Conservation (phyloP, 305 asterid species). For the Rubia peregrina region DNA sequence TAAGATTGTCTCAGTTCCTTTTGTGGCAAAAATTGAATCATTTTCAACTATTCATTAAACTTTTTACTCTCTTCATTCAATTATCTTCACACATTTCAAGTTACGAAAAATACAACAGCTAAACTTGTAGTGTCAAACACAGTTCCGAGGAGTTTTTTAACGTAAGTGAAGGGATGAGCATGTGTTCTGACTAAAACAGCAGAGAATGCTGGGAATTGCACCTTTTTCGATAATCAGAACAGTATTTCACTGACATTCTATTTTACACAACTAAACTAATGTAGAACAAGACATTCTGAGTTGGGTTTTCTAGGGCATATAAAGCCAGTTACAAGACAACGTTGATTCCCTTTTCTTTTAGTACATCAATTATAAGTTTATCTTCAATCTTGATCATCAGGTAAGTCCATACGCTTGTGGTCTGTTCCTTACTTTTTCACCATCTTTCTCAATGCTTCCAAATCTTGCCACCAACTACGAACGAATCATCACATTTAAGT, state of each 20-base stretch:
- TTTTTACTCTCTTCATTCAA: too few species aligned
- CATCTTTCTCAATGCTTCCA: slow-evolving; percentile 71
- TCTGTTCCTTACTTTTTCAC: slow-evolving; percentile 41
- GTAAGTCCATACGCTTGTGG: slow-evolving; percentile 52
- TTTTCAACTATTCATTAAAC: not conserved
- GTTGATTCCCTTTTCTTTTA: slow-evolving; percentile 69
- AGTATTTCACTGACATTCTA: slow-evolving; percentile 45
- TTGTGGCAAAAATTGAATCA: too few species aligned
- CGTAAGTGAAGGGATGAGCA: slow-evolving; percentile 16
- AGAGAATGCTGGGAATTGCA: slow-evolving; percentile 29
- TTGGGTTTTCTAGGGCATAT: slow-evolving; percentile 24
- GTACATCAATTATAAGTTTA: not conserved
- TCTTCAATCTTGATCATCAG: slow-evolving; percentile 1
- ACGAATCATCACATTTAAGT: slow-evolving; percentile 62
- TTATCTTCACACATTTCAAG: too few species aligned
- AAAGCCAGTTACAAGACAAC: slow-evolving; percentile 64
- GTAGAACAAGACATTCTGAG: slow-evolving; percentile 24
- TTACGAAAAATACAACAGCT: too few species aligned
- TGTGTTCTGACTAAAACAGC: slow-evolving; percentile 24
- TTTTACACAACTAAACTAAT: slow-evolving; percentile 24
- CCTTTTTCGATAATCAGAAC: slow-evolving; percentile 29
- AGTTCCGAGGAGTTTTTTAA: slow-evolving; percentile 7
- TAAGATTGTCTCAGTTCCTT: too few species aligned
- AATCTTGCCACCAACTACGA: slow-evolving; percentile 73
- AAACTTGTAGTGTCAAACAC: too few species aligned